Conservation (phyloP, 306 rosid species). For the Astragalus membranaceus region DNA sequence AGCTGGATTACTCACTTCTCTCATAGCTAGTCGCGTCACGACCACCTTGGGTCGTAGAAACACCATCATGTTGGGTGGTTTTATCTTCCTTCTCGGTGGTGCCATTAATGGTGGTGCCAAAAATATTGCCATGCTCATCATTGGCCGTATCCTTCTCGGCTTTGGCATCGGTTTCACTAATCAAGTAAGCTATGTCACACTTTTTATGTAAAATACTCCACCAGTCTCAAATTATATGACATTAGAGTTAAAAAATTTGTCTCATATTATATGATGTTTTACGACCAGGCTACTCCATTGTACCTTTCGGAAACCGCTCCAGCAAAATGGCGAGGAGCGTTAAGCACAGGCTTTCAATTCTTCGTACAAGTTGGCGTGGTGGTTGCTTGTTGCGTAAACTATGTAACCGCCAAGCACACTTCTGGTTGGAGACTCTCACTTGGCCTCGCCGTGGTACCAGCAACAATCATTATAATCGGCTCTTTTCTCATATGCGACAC, state of each 20-base stretch:
- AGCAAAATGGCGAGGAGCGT: conserved; percentile 60
- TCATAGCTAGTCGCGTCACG: conserved; percentile 47
- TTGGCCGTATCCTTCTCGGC: conserved; percentile 68
- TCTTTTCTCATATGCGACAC: conserved; percentile 51
- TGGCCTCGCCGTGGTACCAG: conserved; percentile 50
- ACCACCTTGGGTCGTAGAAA: conserved; percentile 37
- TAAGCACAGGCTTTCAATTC: conserved; percentile 41
- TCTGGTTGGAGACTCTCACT: conserved; percentile 59
- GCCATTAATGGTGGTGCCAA: conserved; percentile 57
- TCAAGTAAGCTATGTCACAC: conserved; percentile 33
- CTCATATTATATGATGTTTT: too few relatives aligned
- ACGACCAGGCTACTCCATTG: conserved; percentile 44
- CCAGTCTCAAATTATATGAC: background rate
- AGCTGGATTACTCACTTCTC: conserved; percentile 43
- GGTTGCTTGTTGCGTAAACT: conserved; percentile 44
- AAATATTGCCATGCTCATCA: conserved; percentile 51
- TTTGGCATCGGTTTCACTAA: conserved; percentile 65
- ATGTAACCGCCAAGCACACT: conserved; percentile 25
- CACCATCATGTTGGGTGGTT: conserved; percentile 55
- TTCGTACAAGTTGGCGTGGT: conserved; percentile 46
- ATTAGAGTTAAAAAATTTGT: background rate
- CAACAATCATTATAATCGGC: conserved; percentile 38
- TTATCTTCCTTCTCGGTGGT: conserved; percentile 46
- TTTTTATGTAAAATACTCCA: background rate
- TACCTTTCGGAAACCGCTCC: conserved; percentile 76